phyloP scores from a whole-genome alignment of 768 basidiomycete genomes.

The Collybia nuda region DNA sequence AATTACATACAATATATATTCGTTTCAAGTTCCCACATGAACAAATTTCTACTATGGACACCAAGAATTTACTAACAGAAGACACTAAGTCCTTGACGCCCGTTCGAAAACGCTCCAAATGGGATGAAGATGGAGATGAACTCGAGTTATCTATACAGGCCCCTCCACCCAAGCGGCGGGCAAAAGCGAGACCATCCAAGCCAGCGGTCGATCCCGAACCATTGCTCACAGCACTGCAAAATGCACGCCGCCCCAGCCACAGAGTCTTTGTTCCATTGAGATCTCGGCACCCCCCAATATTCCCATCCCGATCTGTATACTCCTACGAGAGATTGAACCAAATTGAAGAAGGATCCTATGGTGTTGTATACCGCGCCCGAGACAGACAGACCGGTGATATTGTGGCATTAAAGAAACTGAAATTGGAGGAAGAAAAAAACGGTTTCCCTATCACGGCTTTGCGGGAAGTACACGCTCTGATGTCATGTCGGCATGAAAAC shows the following conservation, averaged over 20 bases:
- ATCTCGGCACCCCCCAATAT: conserved; percentile 73
- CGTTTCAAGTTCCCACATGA: too few species aligned
- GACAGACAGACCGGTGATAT: conserved; percentile 95
- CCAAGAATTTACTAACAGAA: conserved; percentile 24
- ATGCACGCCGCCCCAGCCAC: conserved; percentile 28
- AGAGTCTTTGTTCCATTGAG: conserved; percentile 78
- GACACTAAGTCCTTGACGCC: conserved; percentile 48
- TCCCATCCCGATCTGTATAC: conserved; percentile 91
- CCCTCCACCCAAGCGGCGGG: conserved; percentile 49
- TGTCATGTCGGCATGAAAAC: conserved; percentile 92
- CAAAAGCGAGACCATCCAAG: conserved; percentile 17
- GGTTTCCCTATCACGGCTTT: conserved; percentile 98
- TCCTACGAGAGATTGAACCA: conserved; percentile 93
- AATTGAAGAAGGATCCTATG: conserved; percentile 98
- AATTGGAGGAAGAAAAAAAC: conserved; percentile 97
- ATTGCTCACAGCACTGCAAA: conserved; percentile 12
- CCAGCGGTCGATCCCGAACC: conserved; percentile 13
- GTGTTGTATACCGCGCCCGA: conserved; percentile 93
- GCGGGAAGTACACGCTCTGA: conserved; percentile 94
- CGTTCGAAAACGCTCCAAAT: conserved; percentile 75
- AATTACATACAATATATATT: too few species aligned
- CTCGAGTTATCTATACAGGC: conserved; percentile 21
- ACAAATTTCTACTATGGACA: background rate
- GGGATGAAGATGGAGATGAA: conserved; percentile 53
- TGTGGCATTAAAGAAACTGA: conserved; percentile 96